Evolutionary conservation across 306 rosid species (phyloP), one percentile per base, ranked within the genome.

Genomic region (Fagus crenata): DNA sequence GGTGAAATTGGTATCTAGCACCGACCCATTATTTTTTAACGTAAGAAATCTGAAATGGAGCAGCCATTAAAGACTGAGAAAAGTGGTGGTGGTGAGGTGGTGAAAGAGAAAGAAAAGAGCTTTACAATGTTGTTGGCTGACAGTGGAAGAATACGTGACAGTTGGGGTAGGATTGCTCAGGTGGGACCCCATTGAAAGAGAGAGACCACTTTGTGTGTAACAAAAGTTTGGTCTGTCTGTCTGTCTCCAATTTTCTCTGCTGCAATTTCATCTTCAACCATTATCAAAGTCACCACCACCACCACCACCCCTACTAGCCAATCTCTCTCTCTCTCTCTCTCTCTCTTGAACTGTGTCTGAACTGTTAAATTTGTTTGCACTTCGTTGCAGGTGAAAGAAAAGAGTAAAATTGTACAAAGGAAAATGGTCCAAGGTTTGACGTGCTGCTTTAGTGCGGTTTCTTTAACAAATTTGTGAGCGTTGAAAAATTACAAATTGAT

Each of bases 11-110:
- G 72, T 61, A 82, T 64, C 87, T 61, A 86, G 73, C 88, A 84
- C 93, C 93, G 93, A 88, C 93, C 89, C 92, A 72, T 43, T 81
- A 86, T 63, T 83, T 82, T 65, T 68, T 74, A 43, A 83, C 53
- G 87, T 81, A 84, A 43, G 81, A 78, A 89, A 73, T 77, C 81
- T 63, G 78, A 76, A 12, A 53, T 5, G 78, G 43, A 87, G 92
- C 84, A 84, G 84, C 83, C 91, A 92, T 84, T 75, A 87, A 92
- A 86, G 96, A 81, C 87, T 77, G 76, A 76, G 75, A 76, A 95
- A 86, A 89, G 92, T 78, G 81, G 72, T 78, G 67, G 84, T 59
- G 75, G 49, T 39, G 77, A 73, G 72, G 18, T 54, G 42, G 81
- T 49, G 76, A 83, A 76, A 83, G 85, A 63, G 83, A 78, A 76